Conservation (phyloP, 2,329 filamentous ascomycete species). For the Penicillium sclerotiorum region DNA sequence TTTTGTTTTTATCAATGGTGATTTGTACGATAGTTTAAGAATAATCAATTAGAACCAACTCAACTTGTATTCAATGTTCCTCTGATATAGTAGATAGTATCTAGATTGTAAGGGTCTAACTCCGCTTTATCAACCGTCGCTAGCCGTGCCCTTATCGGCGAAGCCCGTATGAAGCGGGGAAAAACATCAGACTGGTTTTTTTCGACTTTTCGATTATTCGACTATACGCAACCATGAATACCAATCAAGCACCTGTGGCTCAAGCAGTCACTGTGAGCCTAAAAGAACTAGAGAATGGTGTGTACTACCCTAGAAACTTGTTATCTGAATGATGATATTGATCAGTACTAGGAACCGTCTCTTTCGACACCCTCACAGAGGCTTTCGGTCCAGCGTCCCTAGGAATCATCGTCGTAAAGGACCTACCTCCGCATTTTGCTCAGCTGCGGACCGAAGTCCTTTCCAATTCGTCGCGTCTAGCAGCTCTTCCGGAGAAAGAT, state of each 20-base stretch:
- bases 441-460: slow-evolving; percentile 73
- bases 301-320: slow-evolving; percentile 9
- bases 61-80: neutral
- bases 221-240: slow-evolving; percentile 18
- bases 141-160: slow-evolving; percentile 22
- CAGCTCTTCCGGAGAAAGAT: slow-evolving; percentile 71
- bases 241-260: slow-evolving; percentile 28
- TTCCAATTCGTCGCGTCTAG: slow-evolving; percentile 86
- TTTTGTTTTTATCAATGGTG: slow-evolving; percentile 1
- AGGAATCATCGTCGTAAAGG: slow-evolving; percentile 90
- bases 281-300: slow-evolving; percentile 52
- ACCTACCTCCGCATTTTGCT: slow-evolving; percentile 72
- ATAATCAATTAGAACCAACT: slow-evolving; percentile 3
- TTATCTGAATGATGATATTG: neutral
- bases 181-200: slow-evolving; percentile 14
- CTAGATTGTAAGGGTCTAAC: neutral
- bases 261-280: slow-evolving; percentile 53
- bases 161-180: slow-evolving; percentile 18
- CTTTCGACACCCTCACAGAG: slow-evolving; percentile 51
- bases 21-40: slow-evolving; percentile 10
- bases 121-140: slow-evolving; percentile 14
- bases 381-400: slow-evolving; percentile 90
- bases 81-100: neutral
- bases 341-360: slow-evolving; percentile 37
- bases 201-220: neutral